Evolutionary conservation across 2,329 filamentous ascomycete species (phyloP).

Genomic region (Didymella pomorum): DNA sequence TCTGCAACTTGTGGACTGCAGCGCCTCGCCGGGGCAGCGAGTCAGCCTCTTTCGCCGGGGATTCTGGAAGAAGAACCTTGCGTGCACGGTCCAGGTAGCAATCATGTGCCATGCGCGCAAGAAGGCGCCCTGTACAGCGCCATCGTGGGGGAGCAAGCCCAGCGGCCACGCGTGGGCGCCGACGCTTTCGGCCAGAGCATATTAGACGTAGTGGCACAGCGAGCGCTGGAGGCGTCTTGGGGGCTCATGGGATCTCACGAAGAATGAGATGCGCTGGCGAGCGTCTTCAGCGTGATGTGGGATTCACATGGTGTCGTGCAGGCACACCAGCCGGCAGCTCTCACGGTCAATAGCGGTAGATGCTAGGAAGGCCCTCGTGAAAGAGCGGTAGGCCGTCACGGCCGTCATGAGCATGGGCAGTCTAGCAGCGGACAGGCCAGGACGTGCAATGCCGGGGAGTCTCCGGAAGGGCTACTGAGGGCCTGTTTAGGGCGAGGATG

Average conservation of each 20-base stretch:
- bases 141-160: constrained; percentile 24
- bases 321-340: constrained; percentile 17
- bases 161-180: constrained; percentile 31
- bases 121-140: constrained; percentile 19
- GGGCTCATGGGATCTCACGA: constrained; percentile 15
- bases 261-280: constrained; percentile 17
- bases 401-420: constrained; percentile 5
- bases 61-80: constrained; percentile 46
- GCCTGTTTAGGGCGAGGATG: constrained; percentile 26
- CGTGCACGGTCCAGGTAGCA: constrained; percentile 31
- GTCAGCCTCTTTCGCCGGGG: constrained; percentile 41
- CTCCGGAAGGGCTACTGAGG: constrained; percentile 23
- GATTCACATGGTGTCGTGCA: constrained; percentile 6
- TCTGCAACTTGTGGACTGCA: constrained; percentile 8
- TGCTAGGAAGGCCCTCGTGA: constrained; percentile 8
- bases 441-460: constrained; percentile 35
- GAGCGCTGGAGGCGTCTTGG: constrained; percentile 4
- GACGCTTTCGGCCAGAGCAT: constrained; percentile 27
- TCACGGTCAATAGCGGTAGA: constrained; percentile 12
- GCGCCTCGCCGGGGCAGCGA: constrained; percentile 28
- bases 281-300: constrained; percentile 3
- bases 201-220: constrained; percentile 16
- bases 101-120: constrained; percentile 41
- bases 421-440: constrained; percentile 21
- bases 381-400: constrained; percentile 23